Percentiles rank a stretch among this genome's conserved stretches.
Evolutionary conservation across 2,329 filamentous ascomycete genomes (phyloP).

Genomic region (Lachnellula cervina): DNA sequence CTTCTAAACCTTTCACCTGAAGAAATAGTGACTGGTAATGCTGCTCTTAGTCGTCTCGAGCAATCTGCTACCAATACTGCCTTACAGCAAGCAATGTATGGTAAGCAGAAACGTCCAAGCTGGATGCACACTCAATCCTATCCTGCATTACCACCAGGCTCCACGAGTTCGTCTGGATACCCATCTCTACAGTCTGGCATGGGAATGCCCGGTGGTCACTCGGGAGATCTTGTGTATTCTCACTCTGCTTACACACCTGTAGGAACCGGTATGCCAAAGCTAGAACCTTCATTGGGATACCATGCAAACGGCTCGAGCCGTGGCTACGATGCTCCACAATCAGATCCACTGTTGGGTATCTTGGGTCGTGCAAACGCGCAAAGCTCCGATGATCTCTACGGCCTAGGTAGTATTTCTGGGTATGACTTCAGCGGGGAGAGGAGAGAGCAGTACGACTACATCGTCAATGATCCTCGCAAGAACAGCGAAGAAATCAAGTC

Average conservation of each 20-base stretch:
- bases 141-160: no score
- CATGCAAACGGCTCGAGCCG: not conserved
- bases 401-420: conserved; percentile 28
- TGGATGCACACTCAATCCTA: conserved; percentile 13
- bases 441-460: conserved; percentile 18
- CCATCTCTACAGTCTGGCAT: not conserved
- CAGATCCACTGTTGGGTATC: no score
- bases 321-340: not conserved
- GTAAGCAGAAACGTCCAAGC: conserved; percentile 24
- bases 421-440: conserved; percentile 28
- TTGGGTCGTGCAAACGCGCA: not conserved
- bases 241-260: not conserved
- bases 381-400: conserved; percentile 28
- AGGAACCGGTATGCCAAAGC: not conserved
- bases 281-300: not conserved
- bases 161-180: conserved; percentile 3
- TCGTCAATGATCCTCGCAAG: conserved; percentile 42
- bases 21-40: conserved; percentile 13
- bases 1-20: conserved; percentile 9
- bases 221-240: conserved; percentile 4
- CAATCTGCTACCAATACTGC: conserved; percentile 1
- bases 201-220: not conserved
- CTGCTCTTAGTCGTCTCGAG: not conserved
- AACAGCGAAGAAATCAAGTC: conserved; percentile 64
- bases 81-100: conserved; percentile 17